These are phyloP conservation scores for Agrocybe pediades DNA, from an alignment of 768 basidiomycete species.

Conservation along the genomic window DNA sequence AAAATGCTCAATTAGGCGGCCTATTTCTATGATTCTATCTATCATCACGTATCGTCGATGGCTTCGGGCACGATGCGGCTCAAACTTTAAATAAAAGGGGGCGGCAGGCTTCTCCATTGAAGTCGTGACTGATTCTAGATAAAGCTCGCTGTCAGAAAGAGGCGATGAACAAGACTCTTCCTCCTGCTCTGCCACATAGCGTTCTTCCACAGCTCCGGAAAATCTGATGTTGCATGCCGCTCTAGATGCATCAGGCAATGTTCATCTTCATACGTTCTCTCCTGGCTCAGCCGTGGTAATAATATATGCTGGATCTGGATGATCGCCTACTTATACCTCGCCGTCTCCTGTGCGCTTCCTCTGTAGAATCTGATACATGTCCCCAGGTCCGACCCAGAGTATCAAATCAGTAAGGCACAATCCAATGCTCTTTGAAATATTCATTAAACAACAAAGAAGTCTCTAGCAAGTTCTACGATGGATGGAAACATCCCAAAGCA, in stretches of 20 bases:
- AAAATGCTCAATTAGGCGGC: too few relatives aligned
- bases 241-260: slow-evolving; percentile 25
- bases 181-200: background rate
- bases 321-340: background rate
- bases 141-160: too few relatives aligned
- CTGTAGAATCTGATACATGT: slow-evolving; percentile 26
- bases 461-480: slow-evolving; percentile 21
- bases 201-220: too few relatives aligned
- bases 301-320: background rate
- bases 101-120: too few relatives aligned
- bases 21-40: too few relatives aligned
- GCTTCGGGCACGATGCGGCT: too few relatives aligned
- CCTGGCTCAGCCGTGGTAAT: slow-evolving; percentile 18
- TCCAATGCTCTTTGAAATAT: background rate
- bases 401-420: slow-evolving; percentile 17
- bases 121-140: too few relatives aligned
- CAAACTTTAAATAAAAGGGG: too few relatives aligned
- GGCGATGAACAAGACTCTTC: background rate
- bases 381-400: slow-evolving; percentile 19
- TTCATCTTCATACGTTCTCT: slow-evolving; percentile 24
- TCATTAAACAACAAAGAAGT: slow-evolving; percentile 13
- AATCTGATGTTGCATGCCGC: slow-evolving; percentile 23
- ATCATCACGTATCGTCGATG: too few relatives aligned
- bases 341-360: background rate
- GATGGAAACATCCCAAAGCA: slow-evolving; percentile 27